Evolutionary conservation across 176 grass and related monocot species (phyloP), one percentile per base, ranked within the genome.

Genomic region (Chloris gayana): DNA sequence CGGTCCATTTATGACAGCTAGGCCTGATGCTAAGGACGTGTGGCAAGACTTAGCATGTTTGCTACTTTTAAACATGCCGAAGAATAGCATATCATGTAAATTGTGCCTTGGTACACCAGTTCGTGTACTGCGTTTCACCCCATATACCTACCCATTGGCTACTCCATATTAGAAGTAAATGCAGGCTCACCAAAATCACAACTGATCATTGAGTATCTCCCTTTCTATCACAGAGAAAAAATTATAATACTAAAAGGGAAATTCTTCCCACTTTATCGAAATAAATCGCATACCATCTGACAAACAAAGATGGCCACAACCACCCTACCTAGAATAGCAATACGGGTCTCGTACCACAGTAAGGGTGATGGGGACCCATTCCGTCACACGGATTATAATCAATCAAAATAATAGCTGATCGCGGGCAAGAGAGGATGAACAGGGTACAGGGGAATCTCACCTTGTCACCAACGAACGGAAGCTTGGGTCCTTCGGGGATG

Each of bases 401-500:
- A 54, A 19, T 54, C 50, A 22, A 9, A 33, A 42, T 56, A 75
- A 70, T 18, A 41, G 57, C 15, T 18, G 34, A 65, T 53, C 19
- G 42, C 19, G 9, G 10, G 27, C 14, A n/a, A 30, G 26, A 4
- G 39, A 46, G 26, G 38, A 14, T 22, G 6, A 42, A 27, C 15
- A 24, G 6, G 65, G 15, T 14, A 34, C 31, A 63, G 64, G 24
- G 58, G 41, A 19, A 9, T 24, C 81, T 81, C 75, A 87, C 94
- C 91, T 92, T 97, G 51, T 88, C 77, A 19, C 89, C 91, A 47
- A 97, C 73, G 75, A 68, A 92, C 61, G 94, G 91, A 64, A 76
- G 64, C 94, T 92, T 88, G 72, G 87, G 77, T 17, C 87, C 88
- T 76, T 94, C 91, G 63, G 69, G 82, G 73, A 94, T 74, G 67